Conservation (phyloP, 139 green algal genomes). For the Mesostigma viride region DNA sequence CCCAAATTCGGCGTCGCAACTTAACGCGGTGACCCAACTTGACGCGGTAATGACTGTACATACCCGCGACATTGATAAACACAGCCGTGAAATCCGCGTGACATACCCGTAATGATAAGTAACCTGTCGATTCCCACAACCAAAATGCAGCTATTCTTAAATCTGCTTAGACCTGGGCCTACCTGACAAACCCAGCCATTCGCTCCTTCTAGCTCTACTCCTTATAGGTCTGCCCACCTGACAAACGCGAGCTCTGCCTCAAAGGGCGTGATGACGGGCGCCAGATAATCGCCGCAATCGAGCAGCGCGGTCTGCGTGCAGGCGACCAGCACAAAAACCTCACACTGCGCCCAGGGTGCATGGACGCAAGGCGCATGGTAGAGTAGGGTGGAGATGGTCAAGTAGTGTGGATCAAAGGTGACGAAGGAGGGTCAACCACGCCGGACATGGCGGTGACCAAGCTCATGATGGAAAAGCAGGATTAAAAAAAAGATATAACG, state of each 20-base stretch:
- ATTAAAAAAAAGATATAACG: too few relatives aligned
- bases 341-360: too few relatives aligned
- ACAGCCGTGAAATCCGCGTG: neutral
- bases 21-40: too few relatives aligned
- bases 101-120: slow-evolving; percentile 2
- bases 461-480: too few relatives aligned
- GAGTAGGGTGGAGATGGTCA: too few relatives aligned
- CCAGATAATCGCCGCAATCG: slow-evolving; percentile 76
- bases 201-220: neutral
- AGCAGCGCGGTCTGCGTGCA: slow-evolving; percentile 54
- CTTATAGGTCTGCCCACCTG: neutral
- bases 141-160: neutral
- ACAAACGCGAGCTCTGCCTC: slow-evolving; percentile 57
- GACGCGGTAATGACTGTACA: too few relatives aligned
- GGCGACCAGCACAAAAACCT: slow-evolving; percentile 43
- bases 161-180: neutral
- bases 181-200: too few relatives aligned
- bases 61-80: neutral
- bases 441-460: too few relatives aligned
- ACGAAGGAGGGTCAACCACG: too few relatives aligned
- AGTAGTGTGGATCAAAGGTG: too few relatives aligned
- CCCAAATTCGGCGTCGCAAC: too few relatives aligned
- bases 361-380: too few relatives aligned
- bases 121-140: neutral
- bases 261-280: slow-evolving; percentile 78